Percentiles rank a stretch among this genome's conserved stretches.
Evolutionary conservation across 2,329 filamentous ascomycete species (phyloP).

Genomic region (Calonectria hongkongensis): DNA sequence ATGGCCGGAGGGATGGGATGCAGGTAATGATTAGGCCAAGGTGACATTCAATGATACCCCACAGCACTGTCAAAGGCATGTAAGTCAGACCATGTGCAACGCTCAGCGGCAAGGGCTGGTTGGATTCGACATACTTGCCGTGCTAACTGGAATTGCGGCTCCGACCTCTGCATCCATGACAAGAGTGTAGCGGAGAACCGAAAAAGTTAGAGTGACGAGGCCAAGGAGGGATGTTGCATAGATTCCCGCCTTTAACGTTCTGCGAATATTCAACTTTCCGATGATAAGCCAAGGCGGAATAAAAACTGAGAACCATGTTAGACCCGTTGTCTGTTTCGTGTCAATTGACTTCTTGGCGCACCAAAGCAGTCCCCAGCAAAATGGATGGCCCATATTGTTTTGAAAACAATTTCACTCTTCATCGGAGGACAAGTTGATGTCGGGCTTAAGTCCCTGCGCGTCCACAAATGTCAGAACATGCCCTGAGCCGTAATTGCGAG

Average conservation of each 20-base stretch:
- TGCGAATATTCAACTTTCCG: constrained; percentile 6
- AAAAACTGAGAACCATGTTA: constrained; percentile 24
- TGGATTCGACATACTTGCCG: constrained; percentile 1
- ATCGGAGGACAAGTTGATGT: constrained; percentile 22
- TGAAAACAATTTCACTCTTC: constrained; percentile 17
- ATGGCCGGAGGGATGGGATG: constrained; percentile 26
- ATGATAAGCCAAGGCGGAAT: constrained; percentile 30
- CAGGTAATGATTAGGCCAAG: constrained; percentile 31
- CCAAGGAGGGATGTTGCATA: constrained; percentile 28
- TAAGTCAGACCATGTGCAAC: not conserved
- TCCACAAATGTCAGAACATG: not conserved
- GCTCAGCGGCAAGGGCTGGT: not conserved
- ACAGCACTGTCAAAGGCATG: constrained; percentile 13
- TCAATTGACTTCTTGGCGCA: not conserved
- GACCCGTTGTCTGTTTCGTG: not conserved
- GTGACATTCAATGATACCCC: constrained; percentile 30
- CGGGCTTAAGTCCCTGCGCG: constrained; percentile 1
- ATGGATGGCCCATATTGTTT: constrained; percentile 15
- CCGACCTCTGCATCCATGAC: constrained; percentile 5
- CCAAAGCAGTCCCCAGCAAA: constrained; percentile 26
- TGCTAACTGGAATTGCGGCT: constrained; percentile 23
- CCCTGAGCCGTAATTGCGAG: not conserved
- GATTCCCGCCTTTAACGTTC: constrained; percentile 15
- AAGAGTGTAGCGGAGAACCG: constrained; percentile 21
- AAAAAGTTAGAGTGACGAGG: constrained; percentile 28